Evolutionary conservation across 1,284 basidiomycete genomes (phyloP).

Genomic region (Caloboletus firmus): DNA sequence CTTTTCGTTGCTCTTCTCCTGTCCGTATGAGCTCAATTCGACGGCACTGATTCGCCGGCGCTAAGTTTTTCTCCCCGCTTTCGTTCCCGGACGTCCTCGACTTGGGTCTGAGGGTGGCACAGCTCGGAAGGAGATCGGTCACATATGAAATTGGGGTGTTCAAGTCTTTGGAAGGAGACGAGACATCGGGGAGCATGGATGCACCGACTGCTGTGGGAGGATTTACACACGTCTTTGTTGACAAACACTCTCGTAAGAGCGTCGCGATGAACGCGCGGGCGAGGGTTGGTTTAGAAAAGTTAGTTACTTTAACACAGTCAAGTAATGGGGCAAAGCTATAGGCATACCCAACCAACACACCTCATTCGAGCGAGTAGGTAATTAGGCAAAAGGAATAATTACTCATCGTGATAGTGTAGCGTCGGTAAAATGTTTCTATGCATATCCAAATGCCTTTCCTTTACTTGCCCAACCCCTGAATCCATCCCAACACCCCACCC

Average conservation of each 20-base stretch:
- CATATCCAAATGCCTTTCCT: background rate
- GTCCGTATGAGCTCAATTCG: too few relatives aligned
- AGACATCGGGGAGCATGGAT: conserved; percentile 23
- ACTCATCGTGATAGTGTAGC: background rate
- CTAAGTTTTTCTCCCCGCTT: conserved; percentile 63
- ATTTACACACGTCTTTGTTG: conserved; percentile 81
- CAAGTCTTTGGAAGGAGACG: conserved; percentile 32
- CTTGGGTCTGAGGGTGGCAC: conserved; percentile 63
- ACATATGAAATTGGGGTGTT: conserved; percentile 76
- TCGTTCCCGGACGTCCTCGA: conserved; percentile 68
- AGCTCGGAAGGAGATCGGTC: conserved; percentile 69
- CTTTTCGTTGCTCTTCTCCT: background rate
- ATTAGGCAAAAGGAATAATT: background rate
- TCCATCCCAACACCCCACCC: conserved; percentile 31
- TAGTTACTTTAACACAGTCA: background rate
- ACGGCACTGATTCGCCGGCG: background rate
- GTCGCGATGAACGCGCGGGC: conserved; percentile 38
- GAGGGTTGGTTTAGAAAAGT: conserved; percentile 17
- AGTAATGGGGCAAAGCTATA: conserved; percentile 10
- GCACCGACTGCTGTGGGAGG: conserved; percentile 65
- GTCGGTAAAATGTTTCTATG: background rate
- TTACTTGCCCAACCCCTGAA: conserved; percentile 26
- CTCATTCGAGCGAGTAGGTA: background rate
- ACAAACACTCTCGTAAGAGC: conserved; percentile 54
- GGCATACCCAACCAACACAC: background rate